Percentiles rank a stretch among this genome's conserved stretches.
These are phyloP conservation scores for Hypoxylon sp. DNA, from an alignment of 2,329 filamentous ascomycete genomes.

Conservation along the genomic window DNA sequence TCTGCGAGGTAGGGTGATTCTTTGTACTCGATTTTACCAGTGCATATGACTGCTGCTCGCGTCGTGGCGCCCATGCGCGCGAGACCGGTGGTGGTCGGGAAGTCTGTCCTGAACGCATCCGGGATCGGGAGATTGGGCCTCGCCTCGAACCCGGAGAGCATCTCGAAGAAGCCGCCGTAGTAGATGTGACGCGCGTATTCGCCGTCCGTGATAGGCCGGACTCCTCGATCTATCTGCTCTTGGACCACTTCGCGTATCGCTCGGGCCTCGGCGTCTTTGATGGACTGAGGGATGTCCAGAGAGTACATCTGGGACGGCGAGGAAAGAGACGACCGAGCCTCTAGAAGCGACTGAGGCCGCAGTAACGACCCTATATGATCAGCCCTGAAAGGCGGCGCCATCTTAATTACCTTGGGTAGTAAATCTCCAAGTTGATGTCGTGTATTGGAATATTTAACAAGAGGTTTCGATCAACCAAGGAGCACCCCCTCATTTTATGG, in stretches of 20 bases:
- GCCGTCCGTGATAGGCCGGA: constrained; percentile 71
- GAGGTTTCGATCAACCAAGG: too few species aligned
- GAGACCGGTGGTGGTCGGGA: constrained; percentile 50
- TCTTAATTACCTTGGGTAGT: constrained; percentile 9
- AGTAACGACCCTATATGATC: constrained; percentile 78
- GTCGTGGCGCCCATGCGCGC: constrained; percentile 45
- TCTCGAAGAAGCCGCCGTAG: constrained; percentile 59
- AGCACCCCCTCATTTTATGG: too few species aligned
- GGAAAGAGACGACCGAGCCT: constrained; percentile 63
- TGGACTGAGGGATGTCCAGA: constrained; percentile 38
- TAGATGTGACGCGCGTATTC: constrained; percentile 67
- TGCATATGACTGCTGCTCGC: constrained; percentile 48
- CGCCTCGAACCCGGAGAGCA: constrained; percentile 56
- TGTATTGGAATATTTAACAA: too few species aligned
- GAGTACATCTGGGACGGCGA: constrained; percentile 46
- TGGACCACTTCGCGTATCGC: constrained; percentile 71
- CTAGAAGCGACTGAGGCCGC: constrained; percentile 68
- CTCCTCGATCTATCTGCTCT: constrained; percentile 68
- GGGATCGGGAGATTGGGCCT: constrained; percentile 67
- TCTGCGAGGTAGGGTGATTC: constrained; percentile 51
- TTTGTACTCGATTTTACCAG: constrained; percentile 50
- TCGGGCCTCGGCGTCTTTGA: constrained; percentile 64
- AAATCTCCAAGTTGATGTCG: neutral
- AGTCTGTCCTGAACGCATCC: constrained; percentile 66
- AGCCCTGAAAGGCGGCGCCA: constrained; percentile 68